Conservation (phyloP, 805 yeast species). For the Lipomyces starkeyi region DNA sequence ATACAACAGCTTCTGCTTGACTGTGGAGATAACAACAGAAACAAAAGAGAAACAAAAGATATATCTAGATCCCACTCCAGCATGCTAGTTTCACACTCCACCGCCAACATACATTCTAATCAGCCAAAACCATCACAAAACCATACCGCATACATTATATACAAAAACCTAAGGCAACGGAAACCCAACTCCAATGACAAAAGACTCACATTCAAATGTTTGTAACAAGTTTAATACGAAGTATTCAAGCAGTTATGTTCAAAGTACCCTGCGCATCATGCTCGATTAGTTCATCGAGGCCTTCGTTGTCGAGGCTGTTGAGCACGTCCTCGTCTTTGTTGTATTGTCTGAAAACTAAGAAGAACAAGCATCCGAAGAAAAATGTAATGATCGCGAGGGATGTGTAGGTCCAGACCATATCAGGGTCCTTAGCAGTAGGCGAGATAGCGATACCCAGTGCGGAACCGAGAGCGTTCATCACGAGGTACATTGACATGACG, state of each 20-base stretch:
- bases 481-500: constrained; percentile 64
- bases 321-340: constrained; percentile 63
- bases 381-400: constrained; percentile 67
- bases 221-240: not conserved
- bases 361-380: constrained; percentile 65
- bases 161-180: not conserved
- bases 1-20: not conserved
- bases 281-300: constrained; percentile 13
- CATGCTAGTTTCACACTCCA: not conserved
- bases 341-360: constrained; percentile 61
- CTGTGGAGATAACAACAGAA: no score
- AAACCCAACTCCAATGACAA: constrained; percentile 7
- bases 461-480: constrained; percentile 78
- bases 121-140: not conserved
- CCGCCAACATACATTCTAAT: not conserved
- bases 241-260: constrained; percentile 22
- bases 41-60: not conserved
- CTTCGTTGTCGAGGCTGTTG: constrained; percentile 51
- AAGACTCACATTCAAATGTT: not conserved
- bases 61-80: not conserved
- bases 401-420: constrained; percentile 70
- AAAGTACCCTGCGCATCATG: constrained; percentile 25
- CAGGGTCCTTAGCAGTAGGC: constrained; percentile 70
- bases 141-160: not conserved
- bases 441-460: constrained; percentile 77